Percentiles rank a stretch among this genome's conserved stretches.
Conservation (phyloP, 2,329 filamentous ascomycete species). For the Cercospora nicotianae region DNA sequence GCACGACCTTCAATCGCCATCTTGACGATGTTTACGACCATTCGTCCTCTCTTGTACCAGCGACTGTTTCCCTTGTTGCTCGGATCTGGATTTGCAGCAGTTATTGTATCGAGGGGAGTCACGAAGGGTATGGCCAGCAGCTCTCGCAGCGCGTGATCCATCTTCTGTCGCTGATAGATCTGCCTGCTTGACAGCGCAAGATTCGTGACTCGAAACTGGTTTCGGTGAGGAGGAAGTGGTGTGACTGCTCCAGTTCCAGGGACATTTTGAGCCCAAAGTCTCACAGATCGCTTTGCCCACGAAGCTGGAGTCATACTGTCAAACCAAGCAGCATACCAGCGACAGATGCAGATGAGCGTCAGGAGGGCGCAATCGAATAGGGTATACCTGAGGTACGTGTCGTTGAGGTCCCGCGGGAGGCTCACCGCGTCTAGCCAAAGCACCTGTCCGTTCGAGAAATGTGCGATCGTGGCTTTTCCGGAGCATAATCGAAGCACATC, state of each 20-base stretch:
- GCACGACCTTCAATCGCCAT: neutral
- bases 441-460: neutral
- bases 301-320: neutral
- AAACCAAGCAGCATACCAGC: constrained; percentile 7
- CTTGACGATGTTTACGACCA: neutral
- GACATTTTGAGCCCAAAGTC: neutral
- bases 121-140: neutral
- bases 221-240: neutral
- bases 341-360: constrained; percentile 1
- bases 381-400: neutral
- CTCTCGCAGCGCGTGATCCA: neutral
- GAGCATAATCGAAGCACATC: constrained; percentile 8
- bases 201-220: neutral
- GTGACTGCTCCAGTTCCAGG: neutral
- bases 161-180: neutral
- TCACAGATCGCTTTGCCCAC: neutral
- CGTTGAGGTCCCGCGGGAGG: neutral
- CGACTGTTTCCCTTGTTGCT: neutral
- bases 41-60: neutral
- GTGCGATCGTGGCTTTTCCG: neutral
- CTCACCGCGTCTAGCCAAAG: neutral
- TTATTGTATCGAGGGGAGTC: neutral
- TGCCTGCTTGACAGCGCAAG: neutral
- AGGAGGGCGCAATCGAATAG: constrained; percentile 7
- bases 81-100: neutral